Evolutionary conservation across 2,329 filamentous ascomycete species (phyloP).

Genomic region (Fusarium sp.): DNA sequence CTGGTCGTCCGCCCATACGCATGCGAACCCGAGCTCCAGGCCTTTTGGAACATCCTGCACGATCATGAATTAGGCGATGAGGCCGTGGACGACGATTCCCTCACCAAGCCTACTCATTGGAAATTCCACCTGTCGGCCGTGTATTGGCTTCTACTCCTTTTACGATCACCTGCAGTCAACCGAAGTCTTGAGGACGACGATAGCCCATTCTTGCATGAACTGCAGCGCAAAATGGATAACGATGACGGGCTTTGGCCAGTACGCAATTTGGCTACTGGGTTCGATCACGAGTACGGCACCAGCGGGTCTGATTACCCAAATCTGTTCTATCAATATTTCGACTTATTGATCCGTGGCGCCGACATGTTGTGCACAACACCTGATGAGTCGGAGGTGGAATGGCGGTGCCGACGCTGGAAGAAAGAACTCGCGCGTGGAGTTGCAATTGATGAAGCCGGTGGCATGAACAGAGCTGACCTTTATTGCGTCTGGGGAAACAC

Average conservation of each 20-base stretch:
- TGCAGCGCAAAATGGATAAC: not conserved
- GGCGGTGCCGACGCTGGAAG: not conserved
- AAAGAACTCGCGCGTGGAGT: not conserved
- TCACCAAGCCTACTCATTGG: not conserved
- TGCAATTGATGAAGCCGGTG: constrained; percentile 45
- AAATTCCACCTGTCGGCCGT: constrained; percentile 19
- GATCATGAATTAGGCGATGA: not conserved
- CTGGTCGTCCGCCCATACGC: constrained; percentile 20
- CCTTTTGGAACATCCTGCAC: constrained; percentile 6
- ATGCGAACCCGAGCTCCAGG: not conserved
- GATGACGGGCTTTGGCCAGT: too few relatives aligned
- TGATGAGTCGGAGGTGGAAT: not conserved
- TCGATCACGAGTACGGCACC: too few relatives aligned
- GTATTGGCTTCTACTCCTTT: constrained; percentile 33
- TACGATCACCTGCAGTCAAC: constrained; percentile 7
- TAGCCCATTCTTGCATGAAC: not conserved
- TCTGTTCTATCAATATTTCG: not conserved
- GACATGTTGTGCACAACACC: constrained; percentile 31
- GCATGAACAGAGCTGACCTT: constrained; percentile 34
- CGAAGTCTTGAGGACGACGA: constrained; percentile 7
- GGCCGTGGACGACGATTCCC: not conserved
- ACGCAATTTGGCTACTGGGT: too few relatives aligned
- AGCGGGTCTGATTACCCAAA: too few relatives aligned
- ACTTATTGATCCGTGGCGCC: not conserved
- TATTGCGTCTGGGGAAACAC: constrained; percentile 45